A percentile compares a stretch with the other conserved stretches of the same genome.
Evolutionary conservation across 2,329 filamentous ascomycete species (phyloP).

Genomic region (Arachnomyces sp.): DNA sequence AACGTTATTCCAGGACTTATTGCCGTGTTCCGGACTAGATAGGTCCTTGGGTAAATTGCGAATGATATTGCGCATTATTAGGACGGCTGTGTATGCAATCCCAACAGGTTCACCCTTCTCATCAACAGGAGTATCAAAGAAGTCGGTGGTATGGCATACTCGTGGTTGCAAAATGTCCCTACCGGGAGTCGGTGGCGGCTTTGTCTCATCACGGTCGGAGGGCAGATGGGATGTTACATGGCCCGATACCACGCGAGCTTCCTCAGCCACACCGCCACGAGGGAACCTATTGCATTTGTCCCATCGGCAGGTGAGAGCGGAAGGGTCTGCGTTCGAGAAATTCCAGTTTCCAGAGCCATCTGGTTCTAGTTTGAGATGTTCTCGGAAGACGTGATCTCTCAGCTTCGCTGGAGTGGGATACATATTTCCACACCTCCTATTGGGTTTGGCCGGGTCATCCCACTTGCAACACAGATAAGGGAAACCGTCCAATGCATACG

Average conservation of each 20-base stretch:
- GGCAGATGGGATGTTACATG: conserved; percentile 25
- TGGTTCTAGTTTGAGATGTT: conserved; percentile 32
- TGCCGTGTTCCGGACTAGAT: conserved; percentile 19
- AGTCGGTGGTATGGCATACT: conserved; percentile 33
- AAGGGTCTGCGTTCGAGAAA: conserved; percentile 25
- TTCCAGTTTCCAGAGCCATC: conserved; percentile 29
- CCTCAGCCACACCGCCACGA: conserved; percentile 8
- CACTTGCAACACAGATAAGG: conserved; percentile 39
- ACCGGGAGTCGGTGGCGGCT: conserved; percentile 22
- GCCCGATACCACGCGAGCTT: conserved; percentile 23
- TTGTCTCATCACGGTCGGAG: conserved; percentile 27
- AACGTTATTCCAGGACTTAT: conserved; percentile 32
- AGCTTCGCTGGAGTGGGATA: conserved; percentile 34
- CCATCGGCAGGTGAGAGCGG: conserved; percentile 32
- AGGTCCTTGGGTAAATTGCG: conserved; percentile 32
- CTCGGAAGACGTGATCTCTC: conserved; percentile 35
- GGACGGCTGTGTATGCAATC: conserved; percentile 39
- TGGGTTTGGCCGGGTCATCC: conserved; percentile 27
- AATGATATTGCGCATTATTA: conserved; percentile 42
- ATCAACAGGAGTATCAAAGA: conserved; percentile 35
- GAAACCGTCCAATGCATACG: conserved; percentile 34
- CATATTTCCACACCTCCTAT: conserved; percentile 28
- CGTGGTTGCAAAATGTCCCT: conserved; percentile 33
- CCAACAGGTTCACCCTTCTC: conserved; percentile 37
- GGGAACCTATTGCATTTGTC: conserved; percentile 23